phyloP scores from a whole-genome alignment of 2,329 filamentous ascomycete species.

The Pseudophaeomoniella oleicola region DNA sequence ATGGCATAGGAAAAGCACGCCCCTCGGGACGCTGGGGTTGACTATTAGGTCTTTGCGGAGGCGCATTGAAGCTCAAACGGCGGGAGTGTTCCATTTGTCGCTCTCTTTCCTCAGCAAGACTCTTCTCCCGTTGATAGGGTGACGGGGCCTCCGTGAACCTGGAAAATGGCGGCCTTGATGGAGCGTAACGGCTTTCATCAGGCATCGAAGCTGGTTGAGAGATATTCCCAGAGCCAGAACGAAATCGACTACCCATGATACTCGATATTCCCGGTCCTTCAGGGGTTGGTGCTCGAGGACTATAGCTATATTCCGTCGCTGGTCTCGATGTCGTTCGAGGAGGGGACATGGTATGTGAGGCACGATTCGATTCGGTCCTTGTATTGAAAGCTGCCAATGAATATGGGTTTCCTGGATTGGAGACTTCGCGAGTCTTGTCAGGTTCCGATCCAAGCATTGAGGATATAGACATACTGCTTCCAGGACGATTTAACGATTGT shows the following conservation, averaged over 20 bases:
- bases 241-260: slow-evolving; percentile 23
- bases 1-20: neutral
- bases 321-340: slow-evolving; percentile 24
- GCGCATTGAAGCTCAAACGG: slow-evolving; percentile 29
- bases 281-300: slow-evolving; percentile 58
- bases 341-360: slow-evolving; percentile 23
- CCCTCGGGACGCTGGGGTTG: slow-evolving; percentile 6
- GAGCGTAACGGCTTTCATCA: neutral
- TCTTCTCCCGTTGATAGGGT: neutral
- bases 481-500: slow-evolving; percentile 37
- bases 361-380: neutral
- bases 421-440: slow-evolving; percentile 30
- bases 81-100: neutral
- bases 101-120: neutral
- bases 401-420: slow-evolving; percentile 2
- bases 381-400: slow-evolving; percentile 2
- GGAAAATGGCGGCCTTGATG: neutral
- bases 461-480: slow-evolving; percentile 60
- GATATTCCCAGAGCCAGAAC: slow-evolving; percentile 12
- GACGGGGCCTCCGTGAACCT: neutral
- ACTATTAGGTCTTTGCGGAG: slow-evolving; percentile 25
- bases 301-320: slow-evolving; percentile 45
- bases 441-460: slow-evolving; percentile 49
- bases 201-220: slow-evolving; percentile 4
- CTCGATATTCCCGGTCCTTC: slow-evolving; percentile 29